A percentile compares a stretch with the other conserved stretches of the same genome.
These are phyloP conservation scores for Solanum virginianum DNA, from an alignment of 257 asterid genomes.

Conservation along the genomic window DNA sequence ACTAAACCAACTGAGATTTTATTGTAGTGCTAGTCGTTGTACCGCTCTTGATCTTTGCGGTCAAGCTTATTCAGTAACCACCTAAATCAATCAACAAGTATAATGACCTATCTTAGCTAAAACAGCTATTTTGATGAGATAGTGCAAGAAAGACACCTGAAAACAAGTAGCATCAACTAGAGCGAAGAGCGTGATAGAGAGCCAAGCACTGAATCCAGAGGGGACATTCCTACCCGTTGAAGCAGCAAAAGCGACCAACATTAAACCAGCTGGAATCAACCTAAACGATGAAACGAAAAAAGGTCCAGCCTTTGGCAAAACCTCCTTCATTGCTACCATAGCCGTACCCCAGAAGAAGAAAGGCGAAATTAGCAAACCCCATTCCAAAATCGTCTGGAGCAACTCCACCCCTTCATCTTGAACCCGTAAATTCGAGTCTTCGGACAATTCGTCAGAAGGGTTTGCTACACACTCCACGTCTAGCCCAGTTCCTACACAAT, in stretches of 20 bases:
- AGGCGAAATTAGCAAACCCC: slow-evolving; percentile 77
- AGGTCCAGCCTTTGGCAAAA: slow-evolving; percentile 80
- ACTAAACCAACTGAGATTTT: background rate
- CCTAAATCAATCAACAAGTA: background rate
- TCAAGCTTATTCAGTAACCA: background rate
- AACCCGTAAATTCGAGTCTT: slow-evolving; percentile 12
- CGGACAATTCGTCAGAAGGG: slow-evolving; percentile 20
- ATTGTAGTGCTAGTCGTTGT: background rate
- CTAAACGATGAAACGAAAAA: slow-evolving; percentile 79
- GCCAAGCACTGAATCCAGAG: slow-evolving; percentile 77
- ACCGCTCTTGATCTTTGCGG: background rate
- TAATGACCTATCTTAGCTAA: background rate
- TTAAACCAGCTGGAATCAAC: slow-evolving; percentile 79
- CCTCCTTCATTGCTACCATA: slow-evolving; percentile 98
- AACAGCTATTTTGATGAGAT: background rate
- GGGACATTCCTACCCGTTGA: slow-evolving; percentile 56
- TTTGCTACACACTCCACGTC: slow-evolving; percentile 48
- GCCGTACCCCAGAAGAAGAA: slow-evolving; percentile 99
- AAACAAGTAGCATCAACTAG: slow-evolving; percentile 83
- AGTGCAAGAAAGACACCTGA: slow-evolving; percentile 46
- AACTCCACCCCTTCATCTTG: slow-evolving; percentile 7
- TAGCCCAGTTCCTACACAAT: slow-evolving; percentile 55
- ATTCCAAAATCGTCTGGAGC: slow-evolving; percentile 38
- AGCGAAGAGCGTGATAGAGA: slow-evolving; percentile 64
- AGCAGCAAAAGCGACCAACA: slow-evolving; percentile 70